Conservation (phyloP, 371 early-diverging fungal species). For the Mortierella sp. region DNA sequence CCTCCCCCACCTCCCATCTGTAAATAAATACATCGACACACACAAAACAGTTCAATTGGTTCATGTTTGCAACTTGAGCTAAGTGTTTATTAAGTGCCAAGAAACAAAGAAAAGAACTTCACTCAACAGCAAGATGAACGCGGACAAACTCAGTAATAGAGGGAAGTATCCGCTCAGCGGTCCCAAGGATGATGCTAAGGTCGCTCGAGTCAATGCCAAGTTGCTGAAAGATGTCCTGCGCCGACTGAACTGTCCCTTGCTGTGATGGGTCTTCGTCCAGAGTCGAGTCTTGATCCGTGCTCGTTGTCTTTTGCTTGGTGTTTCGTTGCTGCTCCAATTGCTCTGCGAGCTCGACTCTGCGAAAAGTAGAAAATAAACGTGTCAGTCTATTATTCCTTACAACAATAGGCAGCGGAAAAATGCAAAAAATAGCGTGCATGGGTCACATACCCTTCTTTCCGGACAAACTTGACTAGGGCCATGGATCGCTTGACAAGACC, state of each 20-base stretch:
- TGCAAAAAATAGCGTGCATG: not conserved
- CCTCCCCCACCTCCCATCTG: not conserved
- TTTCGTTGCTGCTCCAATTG: constrained; percentile 35
- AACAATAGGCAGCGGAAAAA: no score
- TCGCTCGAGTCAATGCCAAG: constrained; percentile 59
- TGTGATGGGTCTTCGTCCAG: constrained; percentile 21
- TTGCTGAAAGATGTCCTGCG: constrained; percentile 39
- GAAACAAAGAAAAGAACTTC: constrained; percentile 17
- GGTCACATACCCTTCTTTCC: constrained; percentile 63
- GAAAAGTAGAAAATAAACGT: not conserved
- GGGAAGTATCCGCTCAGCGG: constrained; percentile 68
- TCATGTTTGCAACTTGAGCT: constrained; percentile 3
- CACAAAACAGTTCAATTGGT: not conserved
- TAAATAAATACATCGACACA: not conserved
- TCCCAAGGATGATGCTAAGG: constrained; percentile 66
- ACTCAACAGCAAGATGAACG: constrained; percentile 46
- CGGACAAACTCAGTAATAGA: constrained; percentile 62
- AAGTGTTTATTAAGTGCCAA: constrained; percentile 9
- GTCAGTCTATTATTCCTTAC: not conserved
- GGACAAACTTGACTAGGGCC: constrained; percentile 65
- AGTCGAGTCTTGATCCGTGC: constrained; percentile 2
- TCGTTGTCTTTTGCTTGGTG: not conserved
- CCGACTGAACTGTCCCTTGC: constrained; percentile 7
- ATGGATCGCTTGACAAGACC: constrained; percentile 61
- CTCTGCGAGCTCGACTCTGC: constrained; percentile 39